Conservation (phyloP, 108 stramenopile genomes). For the Discostella stelligeroides region DNA sequence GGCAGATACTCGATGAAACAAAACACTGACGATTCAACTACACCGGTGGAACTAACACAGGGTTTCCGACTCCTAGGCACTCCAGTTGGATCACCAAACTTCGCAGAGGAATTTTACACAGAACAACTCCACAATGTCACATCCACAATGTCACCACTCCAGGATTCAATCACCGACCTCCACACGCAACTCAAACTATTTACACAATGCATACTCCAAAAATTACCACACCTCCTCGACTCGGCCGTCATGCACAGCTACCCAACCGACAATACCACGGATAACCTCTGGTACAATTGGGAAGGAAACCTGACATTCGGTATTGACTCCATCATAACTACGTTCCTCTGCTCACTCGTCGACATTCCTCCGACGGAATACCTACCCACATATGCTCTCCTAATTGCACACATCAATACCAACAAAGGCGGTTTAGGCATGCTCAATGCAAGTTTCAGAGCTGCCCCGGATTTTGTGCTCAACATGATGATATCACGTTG, state of each 20-base stretch:
- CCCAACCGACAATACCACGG: background rate
- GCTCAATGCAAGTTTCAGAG: background rate
- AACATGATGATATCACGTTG: background rate
- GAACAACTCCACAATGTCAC: background rate
- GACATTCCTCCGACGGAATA: background rate
- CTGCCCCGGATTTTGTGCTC: background rate
- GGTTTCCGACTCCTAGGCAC: constrained; percentile 16
- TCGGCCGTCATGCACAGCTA: background rate
- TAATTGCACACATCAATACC: background rate
- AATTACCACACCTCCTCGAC: too few species aligned
- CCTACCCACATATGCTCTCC: background rate
- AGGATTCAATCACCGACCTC: background rate
- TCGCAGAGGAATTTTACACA: background rate
- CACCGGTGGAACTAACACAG: background rate
- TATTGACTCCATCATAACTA: too few species aligned
- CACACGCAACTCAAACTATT: constrained; percentile 19
- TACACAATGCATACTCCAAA: constrained; percentile 16
- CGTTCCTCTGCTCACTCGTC: too few species aligned
- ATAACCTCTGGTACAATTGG: constrained; percentile 13
- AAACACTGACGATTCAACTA: background rate
- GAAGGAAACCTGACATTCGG: constrained; percentile 9
- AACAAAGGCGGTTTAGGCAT: background rate
- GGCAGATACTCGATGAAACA: background rate
- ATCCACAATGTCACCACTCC: background rate
- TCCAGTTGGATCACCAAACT: constrained; percentile 11